Conservation (phyloP, 2,329 filamentous ascomycete species). For the Arthrobotrys sphaeroides region DNA sequence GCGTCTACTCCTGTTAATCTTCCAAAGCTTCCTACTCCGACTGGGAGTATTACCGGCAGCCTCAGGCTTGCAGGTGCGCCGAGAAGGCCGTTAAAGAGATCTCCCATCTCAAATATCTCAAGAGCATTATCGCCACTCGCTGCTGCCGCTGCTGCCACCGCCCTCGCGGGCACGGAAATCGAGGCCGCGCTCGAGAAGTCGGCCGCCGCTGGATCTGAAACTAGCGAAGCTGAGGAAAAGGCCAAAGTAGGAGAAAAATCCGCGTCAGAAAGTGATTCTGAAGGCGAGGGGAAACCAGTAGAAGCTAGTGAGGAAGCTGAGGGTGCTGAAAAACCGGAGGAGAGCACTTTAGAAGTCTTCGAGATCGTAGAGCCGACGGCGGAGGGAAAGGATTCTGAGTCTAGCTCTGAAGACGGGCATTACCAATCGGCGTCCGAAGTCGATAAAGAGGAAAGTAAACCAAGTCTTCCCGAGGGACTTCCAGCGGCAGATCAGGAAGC, state of each 20-base stretch:
- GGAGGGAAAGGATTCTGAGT: slow-evolving; percentile 17
- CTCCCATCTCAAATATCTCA: slow-evolving; percentile 46
- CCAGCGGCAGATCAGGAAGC: slow-evolving; percentile 37
- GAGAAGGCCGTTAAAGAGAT: slow-evolving; percentile 38
- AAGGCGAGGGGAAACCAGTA: slow-evolving; percentile 11
- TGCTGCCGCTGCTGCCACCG: slow-evolving; percentile 41
- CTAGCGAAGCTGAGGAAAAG: slow-evolving; percentile 33
- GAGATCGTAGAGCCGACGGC: slow-evolving; percentile 15
- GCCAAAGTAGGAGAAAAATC: slow-evolving; percentile 25
- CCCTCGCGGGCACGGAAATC: slow-evolving; percentile 40
- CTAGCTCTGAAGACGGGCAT: slow-evolving; percentile 38
- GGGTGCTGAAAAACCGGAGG: not conserved
- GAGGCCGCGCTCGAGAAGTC: slow-evolving; percentile 34
- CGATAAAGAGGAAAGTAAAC: slow-evolving; percentile 22
- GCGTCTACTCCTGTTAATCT: slow-evolving; percentile 45
- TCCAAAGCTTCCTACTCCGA: slow-evolving; percentile 40
- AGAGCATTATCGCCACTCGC: slow-evolving; percentile 46
- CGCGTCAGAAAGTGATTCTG: slow-evolving; percentile 33
- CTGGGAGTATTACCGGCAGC: slow-evolving; percentile 40
- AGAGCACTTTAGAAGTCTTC: slow-evolving; percentile 8
- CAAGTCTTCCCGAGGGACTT: slow-evolving; percentile 15
- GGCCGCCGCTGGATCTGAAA: slow-evolving; percentile 8
- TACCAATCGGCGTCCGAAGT: slow-evolving; percentile 48
- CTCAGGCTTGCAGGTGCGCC: slow-evolving; percentile 45
- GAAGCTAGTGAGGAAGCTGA: not conserved